A percentile compares a stretch with the other conserved stretches of the same genome.
phyloP scores from a whole-genome alignment of 257 asterid species.

The Solanum ossicruentum region DNA sequence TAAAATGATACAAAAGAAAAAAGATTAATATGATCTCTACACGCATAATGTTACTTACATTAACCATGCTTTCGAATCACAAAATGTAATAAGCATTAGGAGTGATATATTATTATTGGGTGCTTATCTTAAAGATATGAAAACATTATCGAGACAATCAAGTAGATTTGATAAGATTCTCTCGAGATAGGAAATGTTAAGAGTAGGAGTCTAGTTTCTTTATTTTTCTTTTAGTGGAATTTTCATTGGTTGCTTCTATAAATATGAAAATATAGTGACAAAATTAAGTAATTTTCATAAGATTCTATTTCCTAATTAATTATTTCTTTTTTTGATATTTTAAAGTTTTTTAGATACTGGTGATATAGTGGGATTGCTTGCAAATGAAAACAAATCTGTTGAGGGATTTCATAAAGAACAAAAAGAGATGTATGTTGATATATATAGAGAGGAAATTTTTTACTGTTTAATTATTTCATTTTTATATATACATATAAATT shows the following conservation, averaged over 20 bases:
- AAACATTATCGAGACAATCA: background rate
- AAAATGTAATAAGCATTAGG: background rate
- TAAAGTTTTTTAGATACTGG: background rate
- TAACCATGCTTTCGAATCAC: background rate
- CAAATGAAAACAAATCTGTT: background rate
- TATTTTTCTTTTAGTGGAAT: background rate
- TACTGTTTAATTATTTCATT: too few relatives aligned
- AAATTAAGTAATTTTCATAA: background rate
- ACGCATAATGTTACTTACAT: too few relatives aligned
- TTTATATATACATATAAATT: too few relatives aligned
- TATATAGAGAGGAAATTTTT: too few relatives aligned
- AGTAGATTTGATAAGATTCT: background rate
- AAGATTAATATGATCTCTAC: background rate
- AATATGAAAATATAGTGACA: background rate
- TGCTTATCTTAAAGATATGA: background rate
- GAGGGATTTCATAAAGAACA: background rate
- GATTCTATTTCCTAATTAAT: background rate
- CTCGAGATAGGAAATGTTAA: background rate
- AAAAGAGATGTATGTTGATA: background rate
- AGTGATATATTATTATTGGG: background rate
- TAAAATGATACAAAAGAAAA: background rate
- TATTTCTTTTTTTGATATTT: background rate
- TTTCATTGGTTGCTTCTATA: background rate
- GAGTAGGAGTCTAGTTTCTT: background rate
- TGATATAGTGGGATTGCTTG: background rate